These are phyloP conservation scores for Fusarium sacchari DNA, from an alignment of 2,329 filamentous ascomycete genomes.

Conservation along the genomic window DNA sequence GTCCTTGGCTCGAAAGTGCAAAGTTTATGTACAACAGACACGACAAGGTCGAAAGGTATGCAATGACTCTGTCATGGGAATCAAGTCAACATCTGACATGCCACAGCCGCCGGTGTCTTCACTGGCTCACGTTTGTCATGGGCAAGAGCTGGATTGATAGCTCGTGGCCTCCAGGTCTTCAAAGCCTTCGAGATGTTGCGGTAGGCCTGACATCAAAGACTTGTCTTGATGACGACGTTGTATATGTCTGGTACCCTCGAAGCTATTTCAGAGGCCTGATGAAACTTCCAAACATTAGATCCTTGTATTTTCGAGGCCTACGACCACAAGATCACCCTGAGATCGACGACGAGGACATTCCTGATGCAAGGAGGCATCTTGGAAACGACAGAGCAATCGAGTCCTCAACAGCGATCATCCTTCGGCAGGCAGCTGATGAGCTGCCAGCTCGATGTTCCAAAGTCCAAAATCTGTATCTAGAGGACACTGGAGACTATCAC, in stretches of 20 bases:
- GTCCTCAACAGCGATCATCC: neutral
- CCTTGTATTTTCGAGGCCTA: neutral
- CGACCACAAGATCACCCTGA: neutral
- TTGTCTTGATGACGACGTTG: neutral
- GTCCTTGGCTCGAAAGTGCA: neutral
- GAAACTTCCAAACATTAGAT: neutral
- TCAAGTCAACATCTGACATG: neutral
- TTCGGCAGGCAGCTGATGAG: neutral
- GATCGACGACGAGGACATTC: accelerated
- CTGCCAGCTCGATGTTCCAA: accelerated
- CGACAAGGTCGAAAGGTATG: neutral
- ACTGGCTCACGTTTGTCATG: neutral
- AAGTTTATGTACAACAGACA: neutral
- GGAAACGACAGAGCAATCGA: neutral
- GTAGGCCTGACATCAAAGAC: neutral
- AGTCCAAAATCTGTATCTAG: neutral
- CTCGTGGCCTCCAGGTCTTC: neutral
- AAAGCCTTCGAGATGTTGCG: neutral
- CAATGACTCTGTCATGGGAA: neutral
- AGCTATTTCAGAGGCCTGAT: neutral
- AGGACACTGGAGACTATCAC: neutral
- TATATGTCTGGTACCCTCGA: neutral
- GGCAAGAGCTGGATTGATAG: neutral
- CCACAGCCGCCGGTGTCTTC: neutral
- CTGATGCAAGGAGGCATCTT: neutral